Conservation (phyloP, 495 filamentous ascomycete species). For the Choiromyces venosus region DNA sequence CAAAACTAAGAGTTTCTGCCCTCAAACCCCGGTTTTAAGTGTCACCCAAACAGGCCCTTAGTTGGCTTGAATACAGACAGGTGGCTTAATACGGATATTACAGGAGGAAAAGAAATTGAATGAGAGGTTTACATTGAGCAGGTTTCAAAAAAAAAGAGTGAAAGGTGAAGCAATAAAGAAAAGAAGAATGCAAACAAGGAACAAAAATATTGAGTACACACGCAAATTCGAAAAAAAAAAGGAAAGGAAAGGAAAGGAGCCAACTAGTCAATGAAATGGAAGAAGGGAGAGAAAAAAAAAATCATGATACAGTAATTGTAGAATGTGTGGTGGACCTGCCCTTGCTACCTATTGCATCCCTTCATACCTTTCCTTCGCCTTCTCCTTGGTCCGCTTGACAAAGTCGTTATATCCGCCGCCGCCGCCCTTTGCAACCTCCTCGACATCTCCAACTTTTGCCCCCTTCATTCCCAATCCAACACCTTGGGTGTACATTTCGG, state of each 20-base stretch:
- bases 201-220: background rate
- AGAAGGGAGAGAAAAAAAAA: background rate
- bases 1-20: too few relatives aligned
- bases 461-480: constrained; percentile 83
- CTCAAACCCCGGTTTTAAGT: too few relatives aligned
- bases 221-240: background rate
- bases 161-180: background rate
- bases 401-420: constrained; percentile 66
- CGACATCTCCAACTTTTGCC: constrained; percentile 75
- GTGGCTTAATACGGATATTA: background rate
- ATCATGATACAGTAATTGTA: background rate
- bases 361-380: constrained; percentile 73
- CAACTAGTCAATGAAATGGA: too few relatives aligned
- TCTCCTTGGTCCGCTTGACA: constrained; percentile 69
- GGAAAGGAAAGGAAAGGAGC: too few relatives aligned
- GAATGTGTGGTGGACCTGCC: background rate
- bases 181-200: background rate
- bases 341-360: constrained; percentile 46
- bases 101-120: background rate
- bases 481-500: constrained; percentile 72
- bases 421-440: constrained; percentile 70
- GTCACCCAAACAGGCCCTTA: too few relatives aligned
- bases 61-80: background rate
- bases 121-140: background rate
- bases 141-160: background rate